Base-by-base conservation (phyloP, 257 asterid species). In the Voacanga thouarsii region DNA sequence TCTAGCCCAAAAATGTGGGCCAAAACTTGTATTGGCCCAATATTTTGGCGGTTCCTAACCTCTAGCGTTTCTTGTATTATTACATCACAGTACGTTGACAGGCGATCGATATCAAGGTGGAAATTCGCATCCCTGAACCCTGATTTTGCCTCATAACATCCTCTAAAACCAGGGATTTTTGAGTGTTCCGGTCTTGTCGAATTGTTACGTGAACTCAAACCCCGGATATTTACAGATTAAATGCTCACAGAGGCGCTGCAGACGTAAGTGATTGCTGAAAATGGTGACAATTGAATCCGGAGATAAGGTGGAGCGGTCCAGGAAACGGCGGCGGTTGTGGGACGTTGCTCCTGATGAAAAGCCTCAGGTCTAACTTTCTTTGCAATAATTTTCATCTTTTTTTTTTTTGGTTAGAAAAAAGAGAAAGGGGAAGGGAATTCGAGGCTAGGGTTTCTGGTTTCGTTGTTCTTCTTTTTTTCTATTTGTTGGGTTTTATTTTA, bases 241-340 rank as follows among this genome's bases (percentile, higher is more conserved):
- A 7, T 8, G 7, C 64, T 23, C 57, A 15, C 19, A 0, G 14
- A 49, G 55, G 9, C 55, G 55, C 55, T 12, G 55, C 55, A 49
- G 37, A 24, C 16, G 66, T 37, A 16, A 21, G 49, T 7, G 65
- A 19, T 50, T 50, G 66, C 51, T 44, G 69, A 77, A 61, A 49
- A 80, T 71, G 85, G 76, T 55, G 75, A 53, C 75, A 19, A 44
- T 41, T 71, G 65, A 75, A 53, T 56, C 82, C 44, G 83, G 53
- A 71, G 75, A 72, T 69, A 84, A 65, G 77, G 15, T 83, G 85
- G 86, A 59, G 80, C 89, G 84, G 78, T 76, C 78, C 19, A 78
- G 92, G 71, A 90, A 90, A 73, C 92, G 97, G 44, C 94, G 88
- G 43, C 96, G 96, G 72, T 80, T 87, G 75, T 87, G 92, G 89